These are phyloP conservation scores for Porodaedalea pini DNA, from an alignment of 1,284 basidiomycete genomes.

Conservation along the genomic window DNA sequence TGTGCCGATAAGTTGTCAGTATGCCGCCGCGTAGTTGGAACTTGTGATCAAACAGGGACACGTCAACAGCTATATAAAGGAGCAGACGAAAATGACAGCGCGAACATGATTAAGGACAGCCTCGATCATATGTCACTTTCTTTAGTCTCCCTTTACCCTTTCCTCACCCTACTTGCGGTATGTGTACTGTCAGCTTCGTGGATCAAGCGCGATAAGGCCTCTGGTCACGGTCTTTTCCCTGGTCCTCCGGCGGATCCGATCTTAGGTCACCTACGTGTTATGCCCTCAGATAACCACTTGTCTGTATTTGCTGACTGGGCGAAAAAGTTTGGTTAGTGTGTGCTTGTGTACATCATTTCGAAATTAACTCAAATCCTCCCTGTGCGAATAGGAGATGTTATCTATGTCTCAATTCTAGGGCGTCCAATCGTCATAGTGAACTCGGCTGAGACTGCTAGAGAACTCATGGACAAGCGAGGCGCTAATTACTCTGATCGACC, in stretches of 20 bases:
- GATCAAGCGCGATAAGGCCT: no score
- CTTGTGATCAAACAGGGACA: no score
- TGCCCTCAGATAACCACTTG: conserved; percentile 31
- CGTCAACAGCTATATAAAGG: no score
- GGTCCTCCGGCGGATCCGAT: conserved; percentile 32
- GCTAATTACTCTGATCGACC: conserved; percentile 38
- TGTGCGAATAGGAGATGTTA: conserved; percentile 25
- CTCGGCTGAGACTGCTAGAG: conserved; percentile 28
- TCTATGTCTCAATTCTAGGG: conserved; percentile 33
- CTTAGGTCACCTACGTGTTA: conserved; percentile 32
- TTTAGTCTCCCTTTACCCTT: no score
- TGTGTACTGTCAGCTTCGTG: no score
- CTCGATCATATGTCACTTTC: no score
- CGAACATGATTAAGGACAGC: no score
- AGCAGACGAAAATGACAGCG: no score
- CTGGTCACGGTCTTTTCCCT: conserved; percentile 24
- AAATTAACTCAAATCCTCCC: neutral
- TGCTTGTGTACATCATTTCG: no score
- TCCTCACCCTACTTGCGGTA: no score
- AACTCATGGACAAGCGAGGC: conserved; percentile 35
- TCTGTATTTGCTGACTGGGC: conserved; percentile 32
- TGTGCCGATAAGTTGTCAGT: no score
- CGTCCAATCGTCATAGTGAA: conserved; percentile 33
- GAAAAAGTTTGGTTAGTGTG: conserved; percentile 32
- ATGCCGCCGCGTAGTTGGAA: no score